Conservation (phyloP, 2,329 filamentous ascomycete genomes). For the Aspergillus calidoustus region DNA sequence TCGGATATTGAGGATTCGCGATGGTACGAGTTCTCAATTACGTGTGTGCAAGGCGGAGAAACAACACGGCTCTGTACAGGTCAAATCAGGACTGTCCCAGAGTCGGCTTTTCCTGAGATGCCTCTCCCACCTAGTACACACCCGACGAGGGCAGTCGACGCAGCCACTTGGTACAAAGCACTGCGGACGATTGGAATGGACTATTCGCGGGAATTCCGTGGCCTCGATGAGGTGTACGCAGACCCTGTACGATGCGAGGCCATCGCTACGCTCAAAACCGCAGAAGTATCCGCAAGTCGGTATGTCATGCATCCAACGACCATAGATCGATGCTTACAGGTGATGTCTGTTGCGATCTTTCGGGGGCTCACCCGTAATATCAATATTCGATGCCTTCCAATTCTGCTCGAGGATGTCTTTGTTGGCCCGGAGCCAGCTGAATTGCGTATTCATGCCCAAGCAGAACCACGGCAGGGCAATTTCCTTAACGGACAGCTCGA, state of each 20-base stretch:
- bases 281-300: not conserved
- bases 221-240: constrained; percentile 18
- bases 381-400: constrained; percentile 1
- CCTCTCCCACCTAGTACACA: too few relatives aligned
- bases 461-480: not conserved
- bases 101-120: not conserved
- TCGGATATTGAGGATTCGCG: constrained; percentile 13
- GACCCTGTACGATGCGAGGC: constrained; percentile 8
- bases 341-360: constrained; percentile 18
- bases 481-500: not conserved
- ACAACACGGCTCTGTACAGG: constrained; percentile 21
- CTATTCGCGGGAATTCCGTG: constrained; percentile 20
- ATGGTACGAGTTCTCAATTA: constrained; percentile 23
- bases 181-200: constrained; percentile 15
- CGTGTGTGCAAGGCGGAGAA: not conserved
- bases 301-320: constrained; percentile 21
- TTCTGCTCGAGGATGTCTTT: constrained; percentile 12
- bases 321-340: constrained; percentile 24
- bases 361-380: constrained; percentile 11
- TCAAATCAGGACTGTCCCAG: not conserved
- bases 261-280: not conserved
- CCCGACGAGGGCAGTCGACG: not conserved
- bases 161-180: constrained; percentile 10
- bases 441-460: not conserved
- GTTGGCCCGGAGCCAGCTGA: not conserved